Evolutionary conservation across 768 basidiomycete species (phyloP), one percentile per base, ranked within the genome.

Genomic region (Hericium rajendrae): DNA sequence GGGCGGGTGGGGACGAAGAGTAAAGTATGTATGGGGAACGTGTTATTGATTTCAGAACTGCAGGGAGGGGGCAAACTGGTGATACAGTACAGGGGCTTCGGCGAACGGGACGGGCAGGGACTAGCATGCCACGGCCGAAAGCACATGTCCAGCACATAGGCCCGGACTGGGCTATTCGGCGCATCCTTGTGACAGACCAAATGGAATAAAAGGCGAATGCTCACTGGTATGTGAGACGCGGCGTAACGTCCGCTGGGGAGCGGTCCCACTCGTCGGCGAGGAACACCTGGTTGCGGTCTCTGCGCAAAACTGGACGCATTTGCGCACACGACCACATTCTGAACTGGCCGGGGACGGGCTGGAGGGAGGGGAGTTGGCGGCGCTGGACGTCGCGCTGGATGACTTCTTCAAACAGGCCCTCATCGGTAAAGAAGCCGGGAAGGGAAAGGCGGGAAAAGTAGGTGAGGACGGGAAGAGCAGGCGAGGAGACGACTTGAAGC

Each of bases 241-340:
- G 75, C 6, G 84, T 78, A 24, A 85, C 81, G 41, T 86, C 83
- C 2, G 77, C 76, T 2, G 88, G 87, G 1, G 85, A 86, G 15
- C 88, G 77, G 67, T 90, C 88, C 88, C 88, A 89, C 56, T 86
- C 85, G 67, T 90, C 88, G 3, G 85, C 88, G 32, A 76, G 68
- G 65, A 78, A 78, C 10, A 89, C 73, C 66, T 86, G 76, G 58
- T 85, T 81, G 12, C 76, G 78, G 78, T 72, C 3, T 74, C 74
- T 11, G 72, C 72, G 48, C 80, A 78, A 61, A 88, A 90, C 8
- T 78, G 78, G 32, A 90, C 88, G 37, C 76, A 77, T 70, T 88
- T 86, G 59, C 76, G 65, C 24, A 22, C 49, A 6, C 16, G 64
- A 50, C 20, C 59, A 57, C 28, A 6, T 53, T 11, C 59, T 39